Conservation (phyloP, 257 asterid genomes). For the Nicotiana paniculata region DNA sequence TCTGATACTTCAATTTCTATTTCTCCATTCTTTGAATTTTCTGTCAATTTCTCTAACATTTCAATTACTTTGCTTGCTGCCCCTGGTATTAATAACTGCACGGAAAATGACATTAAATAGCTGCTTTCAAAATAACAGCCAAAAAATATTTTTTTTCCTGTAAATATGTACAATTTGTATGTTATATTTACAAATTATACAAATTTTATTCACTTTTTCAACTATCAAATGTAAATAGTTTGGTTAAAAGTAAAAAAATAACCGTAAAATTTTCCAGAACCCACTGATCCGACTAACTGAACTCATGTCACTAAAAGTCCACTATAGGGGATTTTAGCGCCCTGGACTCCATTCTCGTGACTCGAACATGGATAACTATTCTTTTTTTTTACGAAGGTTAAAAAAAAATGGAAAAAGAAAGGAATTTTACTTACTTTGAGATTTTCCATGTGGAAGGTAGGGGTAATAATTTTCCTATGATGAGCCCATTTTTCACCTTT, state of each 20-base stretch:
- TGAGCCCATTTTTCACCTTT: slow-evolving; percentile 49
- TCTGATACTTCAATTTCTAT: slow-evolving; percentile 42
- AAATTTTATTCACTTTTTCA: no score
- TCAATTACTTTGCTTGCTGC: slow-evolving; percentile 35
- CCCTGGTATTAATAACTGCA: slow-evolving; percentile 32
- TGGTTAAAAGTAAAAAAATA: no score
- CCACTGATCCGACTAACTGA: no score
- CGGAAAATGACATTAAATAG: no score
- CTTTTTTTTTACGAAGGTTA: background rate
- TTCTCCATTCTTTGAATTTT: slow-evolving; percentile 7
- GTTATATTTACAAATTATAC: no score
- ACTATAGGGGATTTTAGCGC: no score
- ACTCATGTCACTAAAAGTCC: no score
- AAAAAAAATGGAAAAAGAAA: background rate
- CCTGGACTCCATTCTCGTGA: background rate
- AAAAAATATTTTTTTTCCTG: no score
- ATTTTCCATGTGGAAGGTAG: slow-evolving; percentile 46
- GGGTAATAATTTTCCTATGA: slow-evolving; percentile 44
- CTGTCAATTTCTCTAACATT: slow-evolving; percentile 31
- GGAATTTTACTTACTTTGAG: slow-evolving; percentile 25
- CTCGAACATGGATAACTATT: background rate
- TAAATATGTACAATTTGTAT: no score
- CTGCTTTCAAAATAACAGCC: no score
- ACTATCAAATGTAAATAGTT: no score
- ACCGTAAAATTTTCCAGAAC: no score